Evolutionary conservation across 2,329 filamentous ascomycete species (phyloP), one percentile per base, ranked within the genome.

Genomic region (Fusarium torulosum): DNA sequence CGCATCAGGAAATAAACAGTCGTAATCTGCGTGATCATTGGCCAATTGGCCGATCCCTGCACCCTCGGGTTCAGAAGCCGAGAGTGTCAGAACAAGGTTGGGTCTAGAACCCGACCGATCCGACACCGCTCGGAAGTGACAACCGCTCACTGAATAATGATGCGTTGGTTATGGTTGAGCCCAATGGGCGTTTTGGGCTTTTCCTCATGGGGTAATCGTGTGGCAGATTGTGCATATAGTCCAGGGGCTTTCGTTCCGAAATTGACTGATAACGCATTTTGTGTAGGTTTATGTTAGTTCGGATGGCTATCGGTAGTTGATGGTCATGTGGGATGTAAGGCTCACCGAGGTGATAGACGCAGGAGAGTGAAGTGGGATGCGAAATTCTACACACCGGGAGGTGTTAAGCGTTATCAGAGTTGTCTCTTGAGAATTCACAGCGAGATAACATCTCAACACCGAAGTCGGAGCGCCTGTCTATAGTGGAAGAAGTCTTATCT

Each of bases 1-100:
- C 47, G 47, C 54, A 57, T 53, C 31, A 19, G 54, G 54, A 19
- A 53, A 57, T 53, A 27, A 47, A 45, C n/a, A 17, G 35, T 13
- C 20, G 6, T 6, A 6, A 6, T 21, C 20, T 13, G 9, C 19
- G 7, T 7, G 19, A 21, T n/a, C 21, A 47, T 53, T 53, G 41
- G 51, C 15, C 4, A 17, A 50, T 37, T 37, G 35, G n/a, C 35
- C 35, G 17, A 37, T 37, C 46, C 33, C 46, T 35, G 46, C 33
- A 20, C n/a, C 19, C 29, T 53, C 51, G 51, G 51, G 51, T 47
- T 53, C 31, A 27, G 38, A 35, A 53, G n/a, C 51, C 51, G 51
- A 53, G 51, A 17, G 15, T 10, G 35, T 37, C 17, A 19, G 29
- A 14, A 20, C 29, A 42, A 53, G 42, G 1, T 23, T 27, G 21